These are phyloP conservation scores for Moniliella sp. DNA, from an alignment of 1,284 basidiomycete genomes.

Conservation along the genomic window DNA sequence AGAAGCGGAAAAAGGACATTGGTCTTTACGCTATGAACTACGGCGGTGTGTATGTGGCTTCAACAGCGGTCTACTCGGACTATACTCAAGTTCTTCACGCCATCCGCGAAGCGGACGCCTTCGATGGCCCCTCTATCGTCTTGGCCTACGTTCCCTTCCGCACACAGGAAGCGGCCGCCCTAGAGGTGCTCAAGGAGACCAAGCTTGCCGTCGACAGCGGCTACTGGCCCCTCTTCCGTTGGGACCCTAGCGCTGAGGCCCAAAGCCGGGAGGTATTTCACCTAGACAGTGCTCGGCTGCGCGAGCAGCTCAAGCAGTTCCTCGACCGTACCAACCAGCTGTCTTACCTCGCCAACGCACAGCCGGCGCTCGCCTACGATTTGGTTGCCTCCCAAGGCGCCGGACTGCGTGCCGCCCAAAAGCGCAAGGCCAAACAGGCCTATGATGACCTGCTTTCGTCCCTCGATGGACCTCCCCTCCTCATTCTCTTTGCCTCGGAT, in stretches of 20 bases:
- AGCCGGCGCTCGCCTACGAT: slow-evolving; percentile 59
- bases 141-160: slow-evolving; percentile 81
- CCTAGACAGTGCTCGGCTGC: slow-evolving; percentile 78
- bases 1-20: slow-evolving; percentile 33
- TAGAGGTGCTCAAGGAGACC: slow-evolving; percentile 81
- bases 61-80: slow-evolving; percentile 80
- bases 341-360: slow-evolving; percentile 58
- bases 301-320: slow-evolving; percentile 81
- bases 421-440: slow-evolving; percentile 58
- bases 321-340: slow-evolving; percentile 88
- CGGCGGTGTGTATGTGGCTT: slow-evolving; percentile 84
- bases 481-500: slow-evolving; percentile 77
- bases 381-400: slow-evolving; percentile 65
- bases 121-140: slow-evolving; percentile 71
- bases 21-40: slow-evolving; percentile 80
- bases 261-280: slow-evolving; percentile 62
- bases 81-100: slow-evolving; percentile 86
- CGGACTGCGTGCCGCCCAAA: slow-evolving; percentile 60
- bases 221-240: slow-evolving; percentile 94
- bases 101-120: slow-evolving; percentile 71
- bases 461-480: slow-evolving; percentile 69
- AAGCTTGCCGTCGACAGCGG: slow-evolving; percentile 87
- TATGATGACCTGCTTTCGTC: slow-evolving; percentile 65
- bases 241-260: slow-evolving; percentile 60
- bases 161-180: slow-evolving; percentile 47